phyloP scores from a whole-genome alignment of 176 grass and related monocot genomes.

The Triticum dicoccoides region DNA sequence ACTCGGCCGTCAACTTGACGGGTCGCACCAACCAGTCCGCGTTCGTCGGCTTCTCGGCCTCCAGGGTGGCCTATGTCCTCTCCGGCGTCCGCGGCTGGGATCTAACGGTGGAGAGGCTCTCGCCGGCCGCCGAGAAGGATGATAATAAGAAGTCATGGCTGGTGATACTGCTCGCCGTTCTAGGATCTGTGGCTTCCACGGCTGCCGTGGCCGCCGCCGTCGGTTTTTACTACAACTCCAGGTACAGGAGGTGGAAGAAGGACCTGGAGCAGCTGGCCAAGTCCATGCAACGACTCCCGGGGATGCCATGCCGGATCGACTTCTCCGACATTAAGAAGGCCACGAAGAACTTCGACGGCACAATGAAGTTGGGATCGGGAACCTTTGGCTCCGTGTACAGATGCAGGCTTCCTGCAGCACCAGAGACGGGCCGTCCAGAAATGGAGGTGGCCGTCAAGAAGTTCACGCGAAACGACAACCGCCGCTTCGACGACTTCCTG shows the following conservation, averaged over 20 bases:
- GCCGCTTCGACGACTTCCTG: background rate
- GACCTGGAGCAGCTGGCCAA: background rate
- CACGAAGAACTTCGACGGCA: slow-evolving; percentile 2
- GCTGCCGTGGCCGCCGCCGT: background rate
- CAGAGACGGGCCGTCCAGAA: background rate
- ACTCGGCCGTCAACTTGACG: background rate
- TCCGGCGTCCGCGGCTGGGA: background rate
- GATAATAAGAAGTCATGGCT: background rate
- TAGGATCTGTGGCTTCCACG: background rate
- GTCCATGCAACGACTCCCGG: background rate
- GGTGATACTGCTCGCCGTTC: background rate
- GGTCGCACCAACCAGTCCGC: background rate
- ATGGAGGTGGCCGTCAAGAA: slow-evolving; percentile 3
- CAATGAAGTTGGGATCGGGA: background rate
- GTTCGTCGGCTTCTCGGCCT: background rate
- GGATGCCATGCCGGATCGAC: background rate
- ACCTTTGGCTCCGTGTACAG: background rate
- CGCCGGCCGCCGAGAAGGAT: background rate
- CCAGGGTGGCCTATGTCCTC: background rate
- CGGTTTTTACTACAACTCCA: background rate
- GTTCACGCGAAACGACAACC: background rate
- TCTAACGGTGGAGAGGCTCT: background rate
- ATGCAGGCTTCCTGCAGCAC: background rate
- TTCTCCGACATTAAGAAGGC: background rate
- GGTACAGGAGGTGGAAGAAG: slow-evolving; percentile 12